Percentiles rank a stretch among this genome's conserved stretches.
These are phyloP conservation scores for Perilla frutescens DNA, from an alignment of 257 asterid species.

Conservation along the genomic window DNA sequence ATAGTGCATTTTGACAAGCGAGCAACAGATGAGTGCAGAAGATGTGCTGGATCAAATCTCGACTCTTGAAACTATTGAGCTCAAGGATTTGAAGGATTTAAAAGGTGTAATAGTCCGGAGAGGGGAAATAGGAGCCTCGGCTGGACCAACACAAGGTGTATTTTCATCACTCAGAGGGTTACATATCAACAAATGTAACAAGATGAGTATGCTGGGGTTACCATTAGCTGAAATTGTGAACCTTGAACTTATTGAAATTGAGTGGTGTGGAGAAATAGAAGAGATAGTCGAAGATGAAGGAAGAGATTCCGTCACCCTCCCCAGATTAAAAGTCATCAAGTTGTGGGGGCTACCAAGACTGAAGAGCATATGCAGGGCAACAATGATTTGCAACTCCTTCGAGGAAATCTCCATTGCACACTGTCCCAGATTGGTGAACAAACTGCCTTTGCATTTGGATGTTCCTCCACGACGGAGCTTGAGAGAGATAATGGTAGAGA, in stretches of 20 bases:
- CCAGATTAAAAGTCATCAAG: neutral
- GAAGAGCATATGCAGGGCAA: neutral
- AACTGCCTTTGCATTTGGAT: neutral
- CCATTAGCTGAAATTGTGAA: neutral
- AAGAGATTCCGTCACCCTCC: neutral
- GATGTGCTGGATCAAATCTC: neutral
- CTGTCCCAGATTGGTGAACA: neutral
- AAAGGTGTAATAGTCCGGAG: neutral
- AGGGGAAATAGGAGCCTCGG: neutral
- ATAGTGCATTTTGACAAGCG: neutral
- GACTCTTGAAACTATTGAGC: neutral
- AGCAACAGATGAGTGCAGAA: too few species aligned
- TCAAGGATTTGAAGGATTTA: neutral
- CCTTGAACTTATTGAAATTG: neutral
- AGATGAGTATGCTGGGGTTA: neutral
- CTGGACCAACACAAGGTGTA: too few species aligned
- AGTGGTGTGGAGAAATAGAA: neutral
- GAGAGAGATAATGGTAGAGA: neutral
- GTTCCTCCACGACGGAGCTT: neutral
- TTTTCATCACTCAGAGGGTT: neutral
- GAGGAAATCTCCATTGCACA: accelerated
- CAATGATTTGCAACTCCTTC: neutral
- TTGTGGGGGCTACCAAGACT: neutral
- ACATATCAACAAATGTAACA: neutral
- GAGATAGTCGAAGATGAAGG: conserved; percentile 8